Evolutionary conservation across 495 filamentous ascomycete genomes (phyloP).

Genomic region (Trichoderma virens): DNA sequence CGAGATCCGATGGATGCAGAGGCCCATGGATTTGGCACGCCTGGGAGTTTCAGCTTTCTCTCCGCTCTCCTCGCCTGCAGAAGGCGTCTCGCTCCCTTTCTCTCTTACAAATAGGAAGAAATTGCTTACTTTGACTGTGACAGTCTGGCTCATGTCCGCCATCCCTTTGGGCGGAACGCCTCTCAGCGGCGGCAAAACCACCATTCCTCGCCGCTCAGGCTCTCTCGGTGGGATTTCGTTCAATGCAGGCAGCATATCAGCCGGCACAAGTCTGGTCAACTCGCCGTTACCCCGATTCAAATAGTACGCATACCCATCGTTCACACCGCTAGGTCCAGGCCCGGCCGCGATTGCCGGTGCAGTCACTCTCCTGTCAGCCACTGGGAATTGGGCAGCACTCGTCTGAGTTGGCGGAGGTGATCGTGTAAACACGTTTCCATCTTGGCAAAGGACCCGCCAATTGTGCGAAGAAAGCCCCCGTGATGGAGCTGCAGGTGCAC

Average conservation of each 20-base stretch:
- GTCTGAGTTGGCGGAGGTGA: not conserved
- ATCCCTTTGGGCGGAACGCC: constrained; percentile 26
- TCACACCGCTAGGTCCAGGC: not conserved
- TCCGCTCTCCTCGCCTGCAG: not conserved
- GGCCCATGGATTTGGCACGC: not conserved
- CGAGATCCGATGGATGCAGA: constrained; percentile 17
- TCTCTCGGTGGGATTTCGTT: constrained; percentile 26
- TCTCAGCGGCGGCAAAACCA: constrained; percentile 33
- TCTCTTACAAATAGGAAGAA: not conserved
- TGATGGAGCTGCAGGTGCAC: not conserved
- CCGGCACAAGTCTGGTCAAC: constrained; percentile 52
- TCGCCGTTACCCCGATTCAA: not conserved
- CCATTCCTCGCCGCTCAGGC: constrained; percentile 26
- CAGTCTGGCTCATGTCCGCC: constrained; percentile 24
- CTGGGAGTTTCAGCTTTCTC: not conserved
- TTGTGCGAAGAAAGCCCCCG: not conserved
- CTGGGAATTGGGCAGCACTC: not conserved
- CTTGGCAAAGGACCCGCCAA: not conserved
- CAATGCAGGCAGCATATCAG: constrained; percentile 52
- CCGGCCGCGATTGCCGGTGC: not conserved
- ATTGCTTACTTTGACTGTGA: constrained; percentile 23
- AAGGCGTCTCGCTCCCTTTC: not conserved
- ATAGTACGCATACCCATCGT: constrained; percentile 9
- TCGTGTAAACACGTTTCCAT: not conserved
- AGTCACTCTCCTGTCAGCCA: not conserved